Conservation (phyloP, 2,329 filamentous ascomycete species). For the Exophiala viscosa region DNA sequence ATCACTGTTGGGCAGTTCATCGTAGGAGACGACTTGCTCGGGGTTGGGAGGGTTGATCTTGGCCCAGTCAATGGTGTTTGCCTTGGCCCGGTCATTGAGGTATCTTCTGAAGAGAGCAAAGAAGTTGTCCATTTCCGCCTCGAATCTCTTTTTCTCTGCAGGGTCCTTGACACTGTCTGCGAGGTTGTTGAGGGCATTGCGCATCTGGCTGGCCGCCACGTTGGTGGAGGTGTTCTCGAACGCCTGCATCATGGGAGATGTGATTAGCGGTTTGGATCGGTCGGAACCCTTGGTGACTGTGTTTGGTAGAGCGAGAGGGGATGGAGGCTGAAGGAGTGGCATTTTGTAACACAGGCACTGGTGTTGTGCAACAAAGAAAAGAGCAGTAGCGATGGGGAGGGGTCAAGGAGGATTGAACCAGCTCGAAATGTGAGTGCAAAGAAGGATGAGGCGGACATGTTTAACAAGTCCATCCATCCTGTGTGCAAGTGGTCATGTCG, state of each 20-base stretch:
- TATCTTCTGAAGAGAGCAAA: conserved; percentile 98
- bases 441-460: conserved; percentile 6
- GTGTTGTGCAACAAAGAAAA: background rate
- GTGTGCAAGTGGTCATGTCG: conserved; percentile 2
- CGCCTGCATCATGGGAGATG: conserved; percentile 56
- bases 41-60: conserved; percentile 91
- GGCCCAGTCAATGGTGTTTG: conserved; percentile 92
- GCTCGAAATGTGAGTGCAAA: conserved; percentile 3
- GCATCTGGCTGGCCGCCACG: conserved; percentile 97
- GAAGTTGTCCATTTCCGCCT: conserved; percentile 99
- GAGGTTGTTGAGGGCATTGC: conserved; percentile 90
- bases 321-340: conserved; percentile 13
- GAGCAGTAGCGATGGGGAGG: background rate
- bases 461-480: background rate
- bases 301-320: conserved; percentile 7
- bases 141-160: conserved; percentile 73
- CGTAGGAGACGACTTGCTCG: conserved; percentile 93
- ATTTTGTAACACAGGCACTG: conserved; percentile 1
- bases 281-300: background rate
- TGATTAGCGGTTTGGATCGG: conserved; percentile 14
- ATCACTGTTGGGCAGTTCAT: conserved; percentile 81
- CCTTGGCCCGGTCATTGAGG: conserved; percentile 98
- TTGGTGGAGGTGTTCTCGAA: conserved; percentile 99
- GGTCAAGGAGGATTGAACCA: background rate
- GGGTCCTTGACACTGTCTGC: conserved; percentile 84